Percentiles rank a stretch among this genome's conserved stretches.
Evolutionary conservation across 2,329 filamentous ascomycete species (phyloP).

Genomic region (Blastomyces emzantsi): DNA sequence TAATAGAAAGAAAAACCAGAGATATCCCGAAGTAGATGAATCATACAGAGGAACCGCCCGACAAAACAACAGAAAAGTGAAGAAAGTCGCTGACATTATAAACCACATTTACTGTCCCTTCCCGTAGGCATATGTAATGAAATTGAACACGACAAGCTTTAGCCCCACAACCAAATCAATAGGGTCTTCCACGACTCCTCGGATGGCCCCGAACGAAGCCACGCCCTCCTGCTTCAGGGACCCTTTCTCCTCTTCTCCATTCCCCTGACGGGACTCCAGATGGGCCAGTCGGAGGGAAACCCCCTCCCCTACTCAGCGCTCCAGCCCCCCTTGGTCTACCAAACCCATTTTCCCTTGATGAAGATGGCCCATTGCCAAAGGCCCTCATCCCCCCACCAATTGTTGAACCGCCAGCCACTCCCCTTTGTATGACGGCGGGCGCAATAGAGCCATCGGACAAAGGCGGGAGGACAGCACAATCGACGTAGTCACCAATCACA

Average conservation of each 20-base stretch:
- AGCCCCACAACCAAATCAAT: slow-evolving; percentile 18
- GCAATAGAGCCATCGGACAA: slow-evolving; percentile 64
- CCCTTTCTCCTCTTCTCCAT: slow-evolving; percentile 41
- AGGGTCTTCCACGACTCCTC: slow-evolving; percentile 34
- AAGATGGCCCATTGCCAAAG: slow-evolving; percentile 22
- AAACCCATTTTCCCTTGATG: slow-evolving; percentile 38
- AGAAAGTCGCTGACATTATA: neutral
- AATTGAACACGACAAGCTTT: neutral
- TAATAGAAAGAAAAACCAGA: neutral
- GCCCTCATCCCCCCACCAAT: slow-evolving; percentile 35
- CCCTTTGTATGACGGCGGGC: slow-evolving; percentile 46
- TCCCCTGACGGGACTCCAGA: slow-evolving; percentile 38
- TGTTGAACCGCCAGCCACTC: slow-evolving; percentile 37
- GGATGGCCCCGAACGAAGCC: slow-evolving; percentile 32
- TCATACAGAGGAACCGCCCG: neutral
- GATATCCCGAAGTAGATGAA: neutral
- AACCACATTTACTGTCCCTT: neutral
- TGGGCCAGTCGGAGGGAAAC: slow-evolving; percentile 29
- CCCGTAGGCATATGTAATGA: neutral
- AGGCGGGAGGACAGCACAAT: slow-evolving; percentile 71
- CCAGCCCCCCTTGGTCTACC: slow-evolving; percentile 34
- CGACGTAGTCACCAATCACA: slow-evolving; percentile 81
- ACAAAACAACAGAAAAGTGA: neutral
- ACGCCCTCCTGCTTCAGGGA: slow-evolving; percentile 33
- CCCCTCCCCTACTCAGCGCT: slow-evolving; percentile 34